phyloP scores from a whole-genome alignment of 169 alveolate genomes.

The Plasmodium vivax region DNA sequence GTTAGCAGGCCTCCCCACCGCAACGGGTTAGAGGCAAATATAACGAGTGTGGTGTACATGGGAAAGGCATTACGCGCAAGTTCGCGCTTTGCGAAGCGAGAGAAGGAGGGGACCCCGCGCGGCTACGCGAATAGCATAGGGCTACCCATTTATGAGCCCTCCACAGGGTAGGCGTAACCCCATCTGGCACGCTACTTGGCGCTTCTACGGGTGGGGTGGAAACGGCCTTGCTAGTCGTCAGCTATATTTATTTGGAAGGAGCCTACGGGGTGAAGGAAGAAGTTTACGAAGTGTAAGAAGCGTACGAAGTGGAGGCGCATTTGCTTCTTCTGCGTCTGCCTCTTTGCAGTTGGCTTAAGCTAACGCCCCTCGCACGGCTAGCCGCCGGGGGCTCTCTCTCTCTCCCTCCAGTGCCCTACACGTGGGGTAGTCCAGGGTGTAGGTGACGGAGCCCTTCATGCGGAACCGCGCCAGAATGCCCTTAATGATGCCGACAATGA shows the following conservation, averaged over 20 bases:
- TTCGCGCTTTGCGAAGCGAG: neutral
- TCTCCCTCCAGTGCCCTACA: slow-evolving; percentile 11
- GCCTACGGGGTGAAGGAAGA: slow-evolving; percentile 15
- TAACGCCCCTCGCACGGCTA: no score
- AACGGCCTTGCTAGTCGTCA: neutral
- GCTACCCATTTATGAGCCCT: neutral
- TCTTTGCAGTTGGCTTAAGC: neutral
- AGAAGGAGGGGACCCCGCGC: neutral
- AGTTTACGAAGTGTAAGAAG: neutral
- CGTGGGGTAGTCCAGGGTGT: slow-evolving; percentile 24
- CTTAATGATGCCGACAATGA: slow-evolving; percentile 48
- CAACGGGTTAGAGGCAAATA: neutral
- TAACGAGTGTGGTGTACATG: neutral
- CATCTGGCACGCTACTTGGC: neutral
- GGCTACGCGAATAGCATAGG: neutral
- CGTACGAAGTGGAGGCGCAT: neutral
- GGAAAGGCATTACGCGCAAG: neutral
- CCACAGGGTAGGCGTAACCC: neutral
- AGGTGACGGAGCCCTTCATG: slow-evolving; percentile 25
- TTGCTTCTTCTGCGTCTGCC: neutral
- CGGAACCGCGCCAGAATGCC: slow-evolving; percentile 27
- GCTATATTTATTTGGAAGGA: slow-evolving; percentile 58
- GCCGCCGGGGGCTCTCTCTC: neutral
- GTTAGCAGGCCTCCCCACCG: no score
- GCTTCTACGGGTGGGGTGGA: neutral